These are phyloP conservation scores for Venturia carpophila DNA, from an alignment of 2,329 filamentous ascomycete species.

Conservation along the genomic window DNA sequence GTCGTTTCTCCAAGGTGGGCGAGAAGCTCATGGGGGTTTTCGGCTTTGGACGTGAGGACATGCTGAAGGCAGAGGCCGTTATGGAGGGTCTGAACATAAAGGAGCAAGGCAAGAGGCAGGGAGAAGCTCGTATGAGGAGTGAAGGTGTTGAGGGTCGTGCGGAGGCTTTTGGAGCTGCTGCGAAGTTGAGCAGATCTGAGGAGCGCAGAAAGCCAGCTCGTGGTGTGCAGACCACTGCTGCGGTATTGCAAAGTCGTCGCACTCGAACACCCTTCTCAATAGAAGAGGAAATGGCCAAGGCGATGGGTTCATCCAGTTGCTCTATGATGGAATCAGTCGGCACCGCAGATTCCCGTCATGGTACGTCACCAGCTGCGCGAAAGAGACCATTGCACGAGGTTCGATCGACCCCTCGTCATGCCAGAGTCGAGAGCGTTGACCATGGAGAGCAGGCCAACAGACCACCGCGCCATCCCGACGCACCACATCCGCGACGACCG, in stretches of 20 bases:
- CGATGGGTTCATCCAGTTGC: not conserved
- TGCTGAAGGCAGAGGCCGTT: not conserved
- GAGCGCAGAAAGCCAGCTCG: not conserved
- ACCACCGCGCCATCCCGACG: not conserved
- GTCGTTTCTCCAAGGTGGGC: not conserved
- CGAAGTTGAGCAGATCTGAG: not conserved
- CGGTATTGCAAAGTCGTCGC: not conserved
- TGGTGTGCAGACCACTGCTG: not conserved
- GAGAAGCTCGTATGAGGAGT: not conserved
- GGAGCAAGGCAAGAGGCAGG: not conserved
- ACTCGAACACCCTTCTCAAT: not conserved
- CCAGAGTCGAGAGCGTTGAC: not conserved
- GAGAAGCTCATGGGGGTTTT: not conserved
- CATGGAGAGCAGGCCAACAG: not conserved
- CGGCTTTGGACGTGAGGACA: not conserved
- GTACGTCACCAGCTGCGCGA: not conserved
- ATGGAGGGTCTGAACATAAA: not conserved
- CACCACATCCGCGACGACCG: not conserved
- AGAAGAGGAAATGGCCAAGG: not conserved
- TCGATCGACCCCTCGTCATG: not conserved
- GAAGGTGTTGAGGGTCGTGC: not conserved
- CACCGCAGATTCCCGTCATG: not conserved
- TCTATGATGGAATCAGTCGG: not conserved
- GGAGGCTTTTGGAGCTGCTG: not conserved
- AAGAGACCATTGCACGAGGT: not conserved